These are phyloP conservation scores for Tricholoma sp. DNA, from an alignment of 768 basidiomycete species.

Conservation along the genomic window DNA sequence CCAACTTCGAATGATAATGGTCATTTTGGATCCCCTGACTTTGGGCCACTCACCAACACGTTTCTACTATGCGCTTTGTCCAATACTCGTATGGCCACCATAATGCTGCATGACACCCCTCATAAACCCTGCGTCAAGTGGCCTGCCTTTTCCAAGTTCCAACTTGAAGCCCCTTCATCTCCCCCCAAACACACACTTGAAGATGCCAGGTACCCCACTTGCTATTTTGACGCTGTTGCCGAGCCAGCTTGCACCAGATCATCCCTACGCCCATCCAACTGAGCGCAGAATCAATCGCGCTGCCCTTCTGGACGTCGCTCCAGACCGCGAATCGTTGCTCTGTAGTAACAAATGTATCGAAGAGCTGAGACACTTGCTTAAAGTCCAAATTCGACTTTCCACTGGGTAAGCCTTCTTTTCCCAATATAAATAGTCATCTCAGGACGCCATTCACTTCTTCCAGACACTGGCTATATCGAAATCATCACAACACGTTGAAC, in stretches of 20 bases:
- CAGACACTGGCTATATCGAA: conserved; percentile 32
- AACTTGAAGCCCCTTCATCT: background rate
- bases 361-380: conserved; percentile 26
- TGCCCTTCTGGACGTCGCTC: conserved; percentile 26
- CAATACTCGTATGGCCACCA: background rate
- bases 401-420: conserved; percentile 13
- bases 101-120: background rate
- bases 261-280: conserved; percentile 9
- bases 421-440: background rate
- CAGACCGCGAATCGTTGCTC: conserved; percentile 30
- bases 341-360: conserved; percentile 19
- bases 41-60: background rate
- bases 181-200: background rate
- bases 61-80: background rate
- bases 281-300: conserved; percentile 26
- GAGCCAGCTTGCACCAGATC: conserved; percentile 7
- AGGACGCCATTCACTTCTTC: background rate
- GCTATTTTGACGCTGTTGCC: conserved; percentile 16
- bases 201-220: conserved; percentile 10
- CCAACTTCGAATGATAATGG: background rate
- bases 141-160: no score
- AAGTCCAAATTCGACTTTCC: conserved; percentile 19
- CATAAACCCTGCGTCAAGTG: background rate
- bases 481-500: conserved; percentile 16
- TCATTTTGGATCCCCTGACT: background rate